phyloP scores from a whole-genome alignment of 129 eudicot species.

The Arctium lappa region DNA sequence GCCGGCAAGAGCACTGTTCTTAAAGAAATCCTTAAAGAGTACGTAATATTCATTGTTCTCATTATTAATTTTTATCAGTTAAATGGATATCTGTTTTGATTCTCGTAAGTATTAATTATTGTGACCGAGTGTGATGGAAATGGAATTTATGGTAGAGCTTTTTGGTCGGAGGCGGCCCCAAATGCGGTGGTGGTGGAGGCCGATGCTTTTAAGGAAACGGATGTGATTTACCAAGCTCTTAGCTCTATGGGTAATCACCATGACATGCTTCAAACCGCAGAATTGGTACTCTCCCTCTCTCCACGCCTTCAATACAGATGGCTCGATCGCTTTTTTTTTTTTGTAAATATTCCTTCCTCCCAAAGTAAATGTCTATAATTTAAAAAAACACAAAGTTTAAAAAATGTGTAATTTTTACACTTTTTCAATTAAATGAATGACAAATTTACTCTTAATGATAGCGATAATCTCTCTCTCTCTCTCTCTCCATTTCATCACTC shows the following conservation, averaged over 20 bases:
- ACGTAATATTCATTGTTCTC: not conserved
- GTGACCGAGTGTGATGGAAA: not conserved
- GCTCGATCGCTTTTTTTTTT: too few species aligned
- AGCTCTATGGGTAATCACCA: conserved; percentile 76
- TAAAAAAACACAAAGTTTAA: too few species aligned
- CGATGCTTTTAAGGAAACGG: conserved; percentile 89
- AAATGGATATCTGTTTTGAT: too few species aligned
- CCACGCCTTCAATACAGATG: too few species aligned
- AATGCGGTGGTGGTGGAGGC: conserved; percentile 92
- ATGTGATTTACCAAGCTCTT: conserved; percentile 75
- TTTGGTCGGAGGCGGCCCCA: conserved; percentile 75
- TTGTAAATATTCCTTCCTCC: too few species aligned
- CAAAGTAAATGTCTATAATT: too few species aligned
- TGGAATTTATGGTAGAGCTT: conserved; percentile 49
- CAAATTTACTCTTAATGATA: not conserved
- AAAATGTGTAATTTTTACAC: not conserved
- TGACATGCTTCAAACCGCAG: conserved; percentile 98
- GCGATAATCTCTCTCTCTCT: not conserved
- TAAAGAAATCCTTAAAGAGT: conserved; percentile 89
- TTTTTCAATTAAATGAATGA: not conserved
- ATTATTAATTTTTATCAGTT: not conserved
- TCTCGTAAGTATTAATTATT: not conserved
- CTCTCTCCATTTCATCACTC: not conserved
- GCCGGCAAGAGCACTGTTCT: conserved; percentile 99
- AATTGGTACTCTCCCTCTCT: conserved; percentile 47